Evolutionary conservation across 495 filamentous ascomycete species (phyloP).

Genomic region (Alectoria sarmentosa): DNA sequence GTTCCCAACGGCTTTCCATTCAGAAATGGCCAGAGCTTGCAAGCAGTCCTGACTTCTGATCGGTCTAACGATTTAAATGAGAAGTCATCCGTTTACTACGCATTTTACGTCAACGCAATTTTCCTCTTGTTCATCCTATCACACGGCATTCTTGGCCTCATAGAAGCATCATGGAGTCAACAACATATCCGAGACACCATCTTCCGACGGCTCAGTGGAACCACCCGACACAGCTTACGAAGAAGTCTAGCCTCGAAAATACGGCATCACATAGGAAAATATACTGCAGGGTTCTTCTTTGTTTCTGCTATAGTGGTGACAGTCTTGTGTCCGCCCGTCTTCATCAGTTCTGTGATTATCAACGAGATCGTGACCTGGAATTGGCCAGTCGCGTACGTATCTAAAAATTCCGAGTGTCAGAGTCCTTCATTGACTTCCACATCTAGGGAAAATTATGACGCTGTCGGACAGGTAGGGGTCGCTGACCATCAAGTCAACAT

Average conservation of each 20-base stretch:
- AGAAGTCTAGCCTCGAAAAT: not conserved
- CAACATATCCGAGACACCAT: constrained; percentile 2
- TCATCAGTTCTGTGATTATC: constrained; percentile 7
- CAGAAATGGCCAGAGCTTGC: not conserved
- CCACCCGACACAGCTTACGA: not conserved
- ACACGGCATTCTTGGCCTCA: not conserved
- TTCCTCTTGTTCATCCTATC: not conserved
- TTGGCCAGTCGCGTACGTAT: constrained; percentile 2
- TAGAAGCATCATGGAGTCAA: constrained; percentile 1
- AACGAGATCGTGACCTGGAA: constrained; percentile 1
- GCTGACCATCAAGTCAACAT: not conserved
- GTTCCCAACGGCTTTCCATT: not conserved
- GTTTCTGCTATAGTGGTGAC: not conserved
- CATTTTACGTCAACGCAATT: not conserved
- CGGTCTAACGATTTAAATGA: not conserved
- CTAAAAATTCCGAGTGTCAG: not conserved
- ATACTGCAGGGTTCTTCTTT: not conserved
- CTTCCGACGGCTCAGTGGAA: not conserved
- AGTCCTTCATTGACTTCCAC: not conserved
- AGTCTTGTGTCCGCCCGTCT: not conserved
- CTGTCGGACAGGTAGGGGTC: not conserved
- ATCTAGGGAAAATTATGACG: constrained; percentile 1
- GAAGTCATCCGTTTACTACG: not conserved
- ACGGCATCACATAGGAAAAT: constrained; percentile 2
- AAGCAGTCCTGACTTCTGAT: not conserved